Percentiles rank a stretch among this genome's conserved stretches.
phyloP scores from a whole-genome alignment of 768 basidiomycete genomes.

The Obba rivulosa region DNA sequence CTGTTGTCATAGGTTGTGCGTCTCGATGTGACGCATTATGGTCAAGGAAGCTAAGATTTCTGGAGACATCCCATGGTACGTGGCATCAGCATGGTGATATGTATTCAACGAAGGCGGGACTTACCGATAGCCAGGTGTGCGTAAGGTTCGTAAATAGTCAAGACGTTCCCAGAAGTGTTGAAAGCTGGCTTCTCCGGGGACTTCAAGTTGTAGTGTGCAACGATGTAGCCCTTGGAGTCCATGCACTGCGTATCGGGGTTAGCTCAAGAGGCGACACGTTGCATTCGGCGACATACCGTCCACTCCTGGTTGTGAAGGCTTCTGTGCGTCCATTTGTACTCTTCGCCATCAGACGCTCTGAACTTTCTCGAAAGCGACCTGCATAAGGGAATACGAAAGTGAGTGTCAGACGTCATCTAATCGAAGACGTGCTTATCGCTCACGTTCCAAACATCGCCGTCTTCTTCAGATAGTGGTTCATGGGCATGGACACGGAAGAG shows the following conservation, averaged over 20 bases:
- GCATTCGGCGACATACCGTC: slow-evolving; percentile 49
- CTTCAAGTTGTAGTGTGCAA: slow-evolving; percentile 64
- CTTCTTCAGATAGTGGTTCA: slow-evolving; percentile 61
- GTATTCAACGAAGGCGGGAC: slow-evolving; percentile 10
- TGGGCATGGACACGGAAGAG: slow-evolving; percentile 42
- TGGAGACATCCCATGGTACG: slow-evolving; percentile 18
- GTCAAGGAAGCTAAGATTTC: slow-evolving; percentile 54
- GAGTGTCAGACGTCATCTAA: not conserved
- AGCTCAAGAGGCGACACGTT: not conserved
- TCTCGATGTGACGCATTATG: slow-evolving; percentile 60
- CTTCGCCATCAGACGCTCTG: slow-evolving; percentile 58
- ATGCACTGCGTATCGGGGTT: slow-evolving; percentile 39
- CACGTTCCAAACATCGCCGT: slow-evolving; percentile 64
- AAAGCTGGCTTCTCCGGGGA: slow-evolving; percentile 49
- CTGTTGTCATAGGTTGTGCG: slow-evolving; percentile 28
- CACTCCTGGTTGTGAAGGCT: slow-evolving; percentile 60
- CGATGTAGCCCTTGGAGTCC: slow-evolving; percentile 45
- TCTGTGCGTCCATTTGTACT: slow-evolving; percentile 65
- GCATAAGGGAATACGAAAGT: slow-evolving; percentile 3
- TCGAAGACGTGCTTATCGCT: slow-evolving; percentile 17
- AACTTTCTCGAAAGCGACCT: slow-evolving; percentile 71
- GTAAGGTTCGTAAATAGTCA: slow-evolving; percentile 55
- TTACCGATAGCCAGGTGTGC: slow-evolving; percentile 49
- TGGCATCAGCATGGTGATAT: slow-evolving; percentile 7
- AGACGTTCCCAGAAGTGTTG: slow-evolving; percentile 55